Percentiles rank a stretch among this genome's conserved stretches.
These are phyloP conservation scores for Phylloporus arenicola DNA, from an alignment of 768 basidiomycete genomes.

Conservation along the genomic window DNA sequence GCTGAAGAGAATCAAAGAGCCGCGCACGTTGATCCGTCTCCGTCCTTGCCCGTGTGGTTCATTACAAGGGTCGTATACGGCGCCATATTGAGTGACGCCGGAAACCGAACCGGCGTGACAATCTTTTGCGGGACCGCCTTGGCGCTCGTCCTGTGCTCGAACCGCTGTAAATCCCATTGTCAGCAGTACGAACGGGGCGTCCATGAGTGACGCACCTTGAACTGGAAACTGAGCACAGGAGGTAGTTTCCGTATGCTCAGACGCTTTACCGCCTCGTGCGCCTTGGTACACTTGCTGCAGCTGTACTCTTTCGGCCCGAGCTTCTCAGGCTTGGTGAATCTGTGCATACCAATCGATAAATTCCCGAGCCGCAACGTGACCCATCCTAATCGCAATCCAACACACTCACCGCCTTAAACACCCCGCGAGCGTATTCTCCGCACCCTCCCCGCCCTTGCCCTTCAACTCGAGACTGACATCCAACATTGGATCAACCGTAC, in stretches of 20 bases:
- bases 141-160: constrained; percentile 79
- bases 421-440: constrained; percentile 64
- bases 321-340: constrained; percentile 83
- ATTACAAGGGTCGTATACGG: constrained; percentile 70
- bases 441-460: constrained; percentile 44
- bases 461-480: constrained; percentile 86
- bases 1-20: neutral
- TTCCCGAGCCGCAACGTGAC: neutral
- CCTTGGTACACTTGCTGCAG: constrained; percentile 76
- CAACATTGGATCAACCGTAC: constrained; percentile 82
- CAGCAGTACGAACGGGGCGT: too few species aligned
- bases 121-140: constrained; percentile 79
- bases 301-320: constrained; percentile 78
- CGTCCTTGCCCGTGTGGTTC: constrained; percentile 46
- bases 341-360: constrained; percentile 23
- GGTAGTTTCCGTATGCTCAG: constrained; percentile 82
- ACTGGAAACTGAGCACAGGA: constrained; percentile 87
- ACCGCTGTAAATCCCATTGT: constrained; percentile 51
- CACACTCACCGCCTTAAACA: constrained; percentile 64
- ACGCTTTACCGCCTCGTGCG: constrained; percentile 77
- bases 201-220: constrained; percentile 54
- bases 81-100: constrained; percentile 81
- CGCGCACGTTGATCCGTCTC: constrained; percentile 23
- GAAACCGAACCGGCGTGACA: constrained; percentile 76
- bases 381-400: neutral